A percentile compares a stretch with the other conserved stretches of the same genome.
Conservation (phyloP, 345 rosid species). For the Excoecaria agallocha region DNA sequence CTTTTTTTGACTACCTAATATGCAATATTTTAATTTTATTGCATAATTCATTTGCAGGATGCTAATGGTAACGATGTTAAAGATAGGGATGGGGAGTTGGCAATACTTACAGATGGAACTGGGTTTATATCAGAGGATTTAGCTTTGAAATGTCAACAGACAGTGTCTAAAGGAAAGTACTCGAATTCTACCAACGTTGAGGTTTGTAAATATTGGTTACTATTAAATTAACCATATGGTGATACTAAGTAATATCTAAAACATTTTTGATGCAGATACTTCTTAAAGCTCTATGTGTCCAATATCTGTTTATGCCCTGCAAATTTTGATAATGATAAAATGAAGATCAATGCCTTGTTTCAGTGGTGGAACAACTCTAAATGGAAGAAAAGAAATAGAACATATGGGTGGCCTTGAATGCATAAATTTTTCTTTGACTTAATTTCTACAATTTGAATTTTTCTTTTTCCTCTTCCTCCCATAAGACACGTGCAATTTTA, state of each 20-base stretch:
- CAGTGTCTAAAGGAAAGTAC: constrained; percentile 35
- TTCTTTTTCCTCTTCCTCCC: too few relatives aligned
- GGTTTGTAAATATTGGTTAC: constrained; percentile 37
- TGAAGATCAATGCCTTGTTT: neutral
- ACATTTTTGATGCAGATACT: neutral
- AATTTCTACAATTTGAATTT: too few relatives aligned
- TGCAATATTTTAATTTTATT: neutral
- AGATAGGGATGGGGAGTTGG: constrained; percentile 37
- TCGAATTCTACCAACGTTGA: constrained; percentile 12
- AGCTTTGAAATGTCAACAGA: constrained; percentile 55
- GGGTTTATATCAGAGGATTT: constrained; percentile 80
- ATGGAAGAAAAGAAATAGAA: neutral
- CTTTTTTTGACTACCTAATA: too few relatives aligned
- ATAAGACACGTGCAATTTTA: neutral
- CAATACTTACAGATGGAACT: constrained; percentile 79
- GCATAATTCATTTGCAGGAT: constrained; percentile 43
- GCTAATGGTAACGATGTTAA: constrained; percentile 29
- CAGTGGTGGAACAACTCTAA: neutral
- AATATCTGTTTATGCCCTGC: neutral
- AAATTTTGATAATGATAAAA: too few relatives aligned
- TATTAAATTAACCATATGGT: neutral
- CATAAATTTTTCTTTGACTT: neutral
- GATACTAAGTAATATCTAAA: neutral
- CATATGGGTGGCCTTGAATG: neutral
- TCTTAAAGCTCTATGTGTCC: neutral